Evolutionary conservation across 2,329 filamentous ascomycete species (phyloP).

Genomic region (Paramyrothecium roridum): DNA sequence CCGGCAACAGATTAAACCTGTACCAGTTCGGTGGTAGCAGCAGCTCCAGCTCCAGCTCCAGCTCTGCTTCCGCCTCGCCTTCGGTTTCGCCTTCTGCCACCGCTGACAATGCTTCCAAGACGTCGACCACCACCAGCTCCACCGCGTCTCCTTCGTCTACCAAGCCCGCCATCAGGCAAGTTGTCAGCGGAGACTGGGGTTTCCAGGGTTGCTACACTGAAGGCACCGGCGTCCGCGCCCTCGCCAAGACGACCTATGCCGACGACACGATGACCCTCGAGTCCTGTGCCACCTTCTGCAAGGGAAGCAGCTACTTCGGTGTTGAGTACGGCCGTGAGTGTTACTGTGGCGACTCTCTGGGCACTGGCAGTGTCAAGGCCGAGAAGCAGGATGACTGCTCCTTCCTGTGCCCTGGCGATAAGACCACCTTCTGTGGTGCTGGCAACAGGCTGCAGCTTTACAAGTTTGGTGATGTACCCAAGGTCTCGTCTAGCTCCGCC

Average conservation of each 20-base stretch:
- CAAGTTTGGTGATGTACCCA: slow-evolving; percentile 5
- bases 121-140: slow-evolving; percentile 11
- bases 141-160: slow-evolving; percentile 15
- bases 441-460: slow-evolving; percentile 29
- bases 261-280: slow-evolving; percentile 32
- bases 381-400: slow-evolving; percentile 27
- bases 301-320: slow-evolving; percentile 26
- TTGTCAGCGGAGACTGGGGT: slow-evolving; percentile 20
- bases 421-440: slow-evolving; percentile 30
- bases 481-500: slow-evolving; percentile 1
- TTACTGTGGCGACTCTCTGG: slow-evolving; percentile 32
- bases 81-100: neutral
- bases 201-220: slow-evolving; percentile 36
- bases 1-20: slow-evolving; percentile 24
- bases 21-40: slow-evolving; percentile 16
- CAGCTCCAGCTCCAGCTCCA: slow-evolving; percentile 3
- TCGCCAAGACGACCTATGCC: slow-evolving; percentile 22
- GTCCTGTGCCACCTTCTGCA: slow-evolving; percentile 25
- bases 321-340: slow-evolving; percentile 34
- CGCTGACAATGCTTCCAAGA: slow-evolving; percentile 1
- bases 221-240: slow-evolving; percentile 23
- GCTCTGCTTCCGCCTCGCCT: neutral
- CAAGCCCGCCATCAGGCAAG: slow-evolving; percentile 15
- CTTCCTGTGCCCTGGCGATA: slow-evolving; percentile 27
- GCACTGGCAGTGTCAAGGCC: slow-evolving; percentile 20